Evolutionary conservation across 2,329 filamentous ascomycete genomes (phyloP), one percentile per base, ranked within the genome.

Genomic region (Fusarium tanahbumbuense): DNA sequence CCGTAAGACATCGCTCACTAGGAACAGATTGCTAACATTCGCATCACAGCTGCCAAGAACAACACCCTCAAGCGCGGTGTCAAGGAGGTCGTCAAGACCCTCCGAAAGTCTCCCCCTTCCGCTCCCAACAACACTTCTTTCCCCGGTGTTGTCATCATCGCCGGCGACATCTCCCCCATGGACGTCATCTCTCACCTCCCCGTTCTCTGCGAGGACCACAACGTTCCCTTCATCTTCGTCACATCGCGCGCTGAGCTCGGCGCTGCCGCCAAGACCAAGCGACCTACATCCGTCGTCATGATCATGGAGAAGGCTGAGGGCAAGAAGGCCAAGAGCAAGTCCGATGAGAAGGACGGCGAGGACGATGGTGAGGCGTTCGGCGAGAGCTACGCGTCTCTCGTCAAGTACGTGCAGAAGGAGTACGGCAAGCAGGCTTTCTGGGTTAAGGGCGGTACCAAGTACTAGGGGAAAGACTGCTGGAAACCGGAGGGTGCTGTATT

Each of bases 141-240:
- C 77, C 90, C 92, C 46, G 87, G 90, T 73, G 87, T 99, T 73
- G 93, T 98, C 76, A 86, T 99, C 80, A 93, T 99, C 74, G 96
- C 96, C 37, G 96, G 93, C 76, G 96, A 99, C 83, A 98, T 99
- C 85, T 97, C 93, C 56, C 96, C 96, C 72, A 95, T 96, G 91
- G 96, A 99, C 82, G 96, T 99, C 80, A 98, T 99, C 84, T 96
- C 93, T 65, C 96, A 99, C 84, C 93, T 99, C 73, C 96, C 96
- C 76, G 93, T 99, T 61, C 91, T 98, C 62, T 98, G 96, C 87
- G 96, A 99, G 85, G 95, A 98, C 84, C 94, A 98, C 87, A 93
- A 93, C 82, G 93, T 98, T 65, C 96, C 96, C 34, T 99, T 98
- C 84, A 89, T 99, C 81, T 99, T 97, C 82, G 93, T 99, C 76